Evolutionary conservation across 306 rosid genomes (phyloP), one percentile per base, ranked within the genome.

Genomic region (Castanospermum australe): DNA sequence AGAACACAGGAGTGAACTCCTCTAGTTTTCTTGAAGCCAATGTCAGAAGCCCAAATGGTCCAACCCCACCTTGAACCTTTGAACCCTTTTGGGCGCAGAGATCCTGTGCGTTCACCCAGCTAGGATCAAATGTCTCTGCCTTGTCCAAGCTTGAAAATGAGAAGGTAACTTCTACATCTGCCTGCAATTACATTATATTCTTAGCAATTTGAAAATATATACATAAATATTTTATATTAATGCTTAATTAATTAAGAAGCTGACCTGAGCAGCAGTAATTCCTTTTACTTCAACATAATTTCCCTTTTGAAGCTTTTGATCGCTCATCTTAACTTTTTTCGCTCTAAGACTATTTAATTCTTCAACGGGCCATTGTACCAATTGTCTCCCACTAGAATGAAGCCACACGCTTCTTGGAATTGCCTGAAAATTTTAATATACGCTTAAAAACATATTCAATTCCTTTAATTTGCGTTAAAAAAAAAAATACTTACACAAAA

Each of bases 41-140:
- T 7, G 98, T 92, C 33, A 95, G 67, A 54, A 95, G 87, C 45
- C 99, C 99, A 87, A 95, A 93, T 3, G 99, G 99, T 3, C 99
- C 99, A 78, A 95, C 68, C 15, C 98, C 96, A 51, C 97, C 97
- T 81, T 66, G 35, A 67, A 66, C 22, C 0, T 65, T 64, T 18
- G 96, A 90, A 32, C 97, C 98, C 71, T 81, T 90, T 30, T 13
- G 24, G 3, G 69, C 89, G 76, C 98, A 95, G 0, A 86, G 50
- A 8, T 79, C 87, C 69, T 87, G 86, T 10, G 99, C 90, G 7
- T 90, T 83, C 10, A 64, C 84, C 99, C 99, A 95, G 1, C 79
- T 87, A 10, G 87, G 88, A 80, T 95, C 89, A 80, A 85, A 95
- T 12, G 39, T n/a, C 63, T 95, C 97, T 2, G 98, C 98, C n/a